Conservation (phyloP, 495 filamentous ascomycete genomes). For the Apodospora peruviana region DNA sequence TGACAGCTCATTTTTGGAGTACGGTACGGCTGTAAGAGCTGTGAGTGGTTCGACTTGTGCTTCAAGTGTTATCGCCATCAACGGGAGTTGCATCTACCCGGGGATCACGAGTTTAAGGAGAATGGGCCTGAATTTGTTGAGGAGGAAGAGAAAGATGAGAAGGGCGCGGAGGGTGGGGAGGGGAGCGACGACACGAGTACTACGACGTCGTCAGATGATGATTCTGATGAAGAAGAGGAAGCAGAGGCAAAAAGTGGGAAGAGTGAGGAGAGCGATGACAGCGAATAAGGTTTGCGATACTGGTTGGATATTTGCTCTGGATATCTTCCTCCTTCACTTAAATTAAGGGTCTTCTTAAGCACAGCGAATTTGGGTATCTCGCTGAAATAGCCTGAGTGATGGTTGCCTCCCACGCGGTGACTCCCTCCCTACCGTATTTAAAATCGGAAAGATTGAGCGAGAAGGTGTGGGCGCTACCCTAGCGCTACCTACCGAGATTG, state of each 20-base stretch:
- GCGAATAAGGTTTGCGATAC: not conserved
- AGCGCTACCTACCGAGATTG: too few relatives aligned
- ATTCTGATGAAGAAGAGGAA: conserved; percentile 2
- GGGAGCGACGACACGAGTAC: conserved; percentile 1
- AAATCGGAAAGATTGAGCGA: too few relatives aligned
- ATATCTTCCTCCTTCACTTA: too few relatives aligned
- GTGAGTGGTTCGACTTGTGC: conserved; percentile 3
- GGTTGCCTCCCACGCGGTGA: too few relatives aligned
- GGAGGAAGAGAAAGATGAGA: not conserved
- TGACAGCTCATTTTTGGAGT: not conserved
- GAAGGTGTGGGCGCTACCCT: too few relatives aligned
- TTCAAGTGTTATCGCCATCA: conserved; percentile 4
- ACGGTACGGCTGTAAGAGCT: conserved; percentile 2
- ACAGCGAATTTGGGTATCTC: too few relatives aligned
- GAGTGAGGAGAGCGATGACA: not conserved
- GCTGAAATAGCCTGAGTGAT: too few relatives aligned
- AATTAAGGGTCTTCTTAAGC: too few relatives aligned
- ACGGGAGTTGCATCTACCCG: not conserved
- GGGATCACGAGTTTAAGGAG: conserved; percentile 2
- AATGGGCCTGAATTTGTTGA: not conserved
- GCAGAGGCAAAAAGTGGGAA: not conserved
- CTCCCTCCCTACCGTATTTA: too few relatives aligned
- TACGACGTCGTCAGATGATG: conserved; percentile 3
- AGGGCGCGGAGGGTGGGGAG: not conserved
- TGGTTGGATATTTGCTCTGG: not conserved